These are phyloP conservation scores for Sechiopsis laciniata DNA, from an alignment of 306 rosid genomes.

Conservation along the genomic window DNA sequence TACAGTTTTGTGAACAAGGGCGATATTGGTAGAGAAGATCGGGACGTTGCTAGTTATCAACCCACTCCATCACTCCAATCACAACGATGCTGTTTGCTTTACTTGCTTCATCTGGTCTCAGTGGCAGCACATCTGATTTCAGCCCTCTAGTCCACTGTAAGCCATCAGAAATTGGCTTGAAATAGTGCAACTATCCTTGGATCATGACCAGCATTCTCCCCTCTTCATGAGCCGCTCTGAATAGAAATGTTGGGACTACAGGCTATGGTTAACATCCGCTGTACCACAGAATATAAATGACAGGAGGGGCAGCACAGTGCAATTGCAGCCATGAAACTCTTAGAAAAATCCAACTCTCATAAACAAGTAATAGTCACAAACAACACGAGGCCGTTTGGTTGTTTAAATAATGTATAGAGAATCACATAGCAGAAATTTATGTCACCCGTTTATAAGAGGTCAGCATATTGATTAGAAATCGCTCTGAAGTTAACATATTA, in stretches of 20 bases:
- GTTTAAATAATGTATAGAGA: not conserved
- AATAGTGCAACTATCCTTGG: conserved; percentile 53
- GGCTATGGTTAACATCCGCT: conserved; percentile 25
- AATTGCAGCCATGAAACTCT: not conserved
- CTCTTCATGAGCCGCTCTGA: conserved; percentile 79
- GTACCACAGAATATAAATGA: conserved; percentile 20
- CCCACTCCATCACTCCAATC: conserved; percentile 57
- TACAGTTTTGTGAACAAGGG: conserved; percentile 37
- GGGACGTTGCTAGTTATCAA: conserved; percentile 77
- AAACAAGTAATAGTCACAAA: not conserved
- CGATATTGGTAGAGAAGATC: conserved; percentile 45
- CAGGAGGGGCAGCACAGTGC: not conserved
- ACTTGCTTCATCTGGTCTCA: conserved; percentile 51
- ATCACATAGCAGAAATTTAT: not conserved
- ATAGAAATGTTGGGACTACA: conserved; percentile 74
- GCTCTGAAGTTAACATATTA: not conserved
- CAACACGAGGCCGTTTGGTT: not conserved
- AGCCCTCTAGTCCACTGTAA: conserved; percentile 55
- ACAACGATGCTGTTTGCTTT: conserved; percentile 54
- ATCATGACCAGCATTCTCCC: conserved; percentile 60
- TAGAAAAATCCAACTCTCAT: not conserved
- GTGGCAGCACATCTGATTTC: conserved; percentile 35
- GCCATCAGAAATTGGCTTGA: conserved; percentile 25
- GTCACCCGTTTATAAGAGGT: not conserved
- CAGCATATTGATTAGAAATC: not conserved